phyloP scores from a whole-genome alignment of 2,329 filamentous ascomycete genomes.

The Ceratocystiopsis sp. region DNA sequence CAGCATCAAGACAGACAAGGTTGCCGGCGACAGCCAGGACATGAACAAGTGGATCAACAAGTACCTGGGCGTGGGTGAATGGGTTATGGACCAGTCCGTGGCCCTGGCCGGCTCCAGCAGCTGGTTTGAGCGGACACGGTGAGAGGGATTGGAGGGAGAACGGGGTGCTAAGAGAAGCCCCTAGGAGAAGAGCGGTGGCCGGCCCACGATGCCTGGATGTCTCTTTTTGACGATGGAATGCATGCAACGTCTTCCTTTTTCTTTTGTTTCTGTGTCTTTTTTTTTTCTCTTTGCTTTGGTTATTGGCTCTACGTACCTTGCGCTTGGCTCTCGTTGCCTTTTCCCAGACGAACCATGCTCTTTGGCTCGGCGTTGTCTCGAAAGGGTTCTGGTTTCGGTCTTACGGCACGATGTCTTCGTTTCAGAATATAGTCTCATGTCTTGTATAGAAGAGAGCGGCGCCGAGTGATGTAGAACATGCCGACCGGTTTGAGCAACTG shows the following conservation, averaged over 20 bases:
- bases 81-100: slow-evolving; percentile 95
- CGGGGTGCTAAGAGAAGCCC: not conserved
- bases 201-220: not conserved
- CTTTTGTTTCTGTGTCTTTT: not conserved
- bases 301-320: too few species aligned
- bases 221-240: not conserved
- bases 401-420: too few species aligned
- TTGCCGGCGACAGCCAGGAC: slow-evolving; percentile 65
- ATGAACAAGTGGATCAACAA: slow-evolving; percentile 79
- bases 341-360: too few species aligned
- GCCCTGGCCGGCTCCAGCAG: slow-evolving; percentile 75
- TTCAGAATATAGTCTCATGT: too few species aligned
- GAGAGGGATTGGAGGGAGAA: not conserved
- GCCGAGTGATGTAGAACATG: too few species aligned
- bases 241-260: not conserved
- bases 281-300: not conserved
- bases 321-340: too few species aligned
- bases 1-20: slow-evolving; percentile 76
- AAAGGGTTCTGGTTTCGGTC: too few species aligned
- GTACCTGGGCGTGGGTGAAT: slow-evolving; percentile 89
- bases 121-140: slow-evolving; percentile 84
- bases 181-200: not conserved
- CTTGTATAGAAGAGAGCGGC: too few species aligned
- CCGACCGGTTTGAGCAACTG: too few species aligned
- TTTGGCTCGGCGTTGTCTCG: too few species aligned